Evolutionary conservation across 1,284 basidiomycete genomes (phyloP).

Genomic region (Boletus semigastroideus): DNA sequence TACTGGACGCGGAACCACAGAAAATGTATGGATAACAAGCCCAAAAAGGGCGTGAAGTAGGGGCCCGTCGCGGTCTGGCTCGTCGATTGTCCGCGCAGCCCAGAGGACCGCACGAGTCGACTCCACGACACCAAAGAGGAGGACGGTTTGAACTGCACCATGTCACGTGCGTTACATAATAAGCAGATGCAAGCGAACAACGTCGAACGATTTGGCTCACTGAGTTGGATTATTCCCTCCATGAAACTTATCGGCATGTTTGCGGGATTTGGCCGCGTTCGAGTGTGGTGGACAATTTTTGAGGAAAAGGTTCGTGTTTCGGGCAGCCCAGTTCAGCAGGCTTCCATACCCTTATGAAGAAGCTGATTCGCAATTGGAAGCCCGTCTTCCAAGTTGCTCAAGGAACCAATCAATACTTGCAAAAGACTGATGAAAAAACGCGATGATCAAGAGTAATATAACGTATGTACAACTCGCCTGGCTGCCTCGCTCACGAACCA

Average conservation of each 20-base stretch:
- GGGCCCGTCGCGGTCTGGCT: conserved; percentile 6
- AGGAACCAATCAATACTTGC: background rate
- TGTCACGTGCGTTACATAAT: conserved; percentile 1
- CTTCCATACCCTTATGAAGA: too few species aligned
- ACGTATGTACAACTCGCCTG: conserved; percentile 7
- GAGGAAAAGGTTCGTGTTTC: too few species aligned
- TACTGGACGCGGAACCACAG: background rate
- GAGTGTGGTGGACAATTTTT: too few species aligned
- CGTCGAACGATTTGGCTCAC: background rate
- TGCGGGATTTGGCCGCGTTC: too few species aligned
- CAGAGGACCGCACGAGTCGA: conserved; percentile 7
- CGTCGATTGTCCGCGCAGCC: background rate
- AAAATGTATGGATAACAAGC: background rate
- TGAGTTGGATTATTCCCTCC: too few species aligned
- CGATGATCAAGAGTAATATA: background rate
- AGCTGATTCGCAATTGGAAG: too few species aligned
- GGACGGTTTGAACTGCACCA: background rate
- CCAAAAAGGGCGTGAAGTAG: conserved; percentile 5
- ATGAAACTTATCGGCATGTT: too few species aligned
- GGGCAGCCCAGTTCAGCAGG: too few species aligned
- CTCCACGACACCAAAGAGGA: conserved; percentile 23
- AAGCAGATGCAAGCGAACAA: background rate
- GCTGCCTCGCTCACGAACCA: conserved; percentile 1
- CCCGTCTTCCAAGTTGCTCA: background rate
- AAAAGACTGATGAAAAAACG: background rate